Evolutionary conservation across 2,329 filamentous ascomycete genomes (phyloP), one percentile per base, ranked within the genome.

Genomic region (Neurospora crassa): DNA sequence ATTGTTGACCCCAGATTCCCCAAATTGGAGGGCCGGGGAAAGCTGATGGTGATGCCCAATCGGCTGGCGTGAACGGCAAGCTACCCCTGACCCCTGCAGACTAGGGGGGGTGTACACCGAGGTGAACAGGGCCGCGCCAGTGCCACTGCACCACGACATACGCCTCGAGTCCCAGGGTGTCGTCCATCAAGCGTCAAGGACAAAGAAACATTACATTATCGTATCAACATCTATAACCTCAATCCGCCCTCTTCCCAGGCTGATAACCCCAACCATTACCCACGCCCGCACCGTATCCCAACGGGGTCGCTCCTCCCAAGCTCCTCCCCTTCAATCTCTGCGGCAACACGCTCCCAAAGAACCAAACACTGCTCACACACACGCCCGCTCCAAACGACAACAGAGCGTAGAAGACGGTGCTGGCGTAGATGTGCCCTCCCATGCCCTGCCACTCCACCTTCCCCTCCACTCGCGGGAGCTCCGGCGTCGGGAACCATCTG

Each of bases 401-500:
- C 11, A 90, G 75, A 71, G 85, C 84, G 80, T 90, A 90, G 73
- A 90, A 90, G 0, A 90, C 79, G 41, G 88, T 90, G 78, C 87
- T 89, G 8, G 87, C 86, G 77, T 88, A 89, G 41, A 90, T 84
- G 74, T 90, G 88, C 0, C 88, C 87, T 18, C 88, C 88, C 80
- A 90, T 85, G 3, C 89, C 89, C 72, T 86, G 84, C 89, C 89
- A 90, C 80, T 89, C 87, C 6, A 90, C 87, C 73, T 82, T 84
- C 12, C 89, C 89, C 79, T 89, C 88, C n/a, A 85, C 88, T 79
- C 86, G 87, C 74, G 92, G 92, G 74, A 95, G 83, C 45, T 86
- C 84, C 0, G 92, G 90, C 34, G 88, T 91, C 0, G 91, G 91
- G 79, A 95, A 96, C 96, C 96, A 98, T 67, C 93, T 85, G 16